phyloP scores from a whole-genome alignment of 768 basidiomycete genomes.

The Boletus tomentosulus region DNA sequence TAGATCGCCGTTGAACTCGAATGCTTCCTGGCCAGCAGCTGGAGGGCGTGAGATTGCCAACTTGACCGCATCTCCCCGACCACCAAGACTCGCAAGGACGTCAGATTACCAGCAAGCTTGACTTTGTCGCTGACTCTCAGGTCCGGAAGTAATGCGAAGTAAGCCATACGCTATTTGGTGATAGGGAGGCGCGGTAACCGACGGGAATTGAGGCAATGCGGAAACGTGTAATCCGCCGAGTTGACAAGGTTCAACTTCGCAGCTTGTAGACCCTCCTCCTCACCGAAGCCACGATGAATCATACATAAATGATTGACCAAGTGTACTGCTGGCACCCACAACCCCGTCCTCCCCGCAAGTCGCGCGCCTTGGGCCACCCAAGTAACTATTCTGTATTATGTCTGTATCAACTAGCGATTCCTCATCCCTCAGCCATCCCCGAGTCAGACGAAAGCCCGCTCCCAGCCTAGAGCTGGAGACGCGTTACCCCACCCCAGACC shows the following conservation, averaged over 20 bases:
- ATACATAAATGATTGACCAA: slow-evolving; percentile 27
- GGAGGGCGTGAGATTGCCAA: slow-evolving; percentile 5
- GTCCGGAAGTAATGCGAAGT: slow-evolving; percentile 20
- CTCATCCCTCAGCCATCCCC: slow-evolving; percentile 20
- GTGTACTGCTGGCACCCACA: slow-evolving; percentile 13
- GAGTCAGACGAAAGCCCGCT: slow-evolving; percentile 50
- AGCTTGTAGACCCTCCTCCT: slow-evolving; percentile 24
- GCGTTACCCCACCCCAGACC: slow-evolving; percentile 66
- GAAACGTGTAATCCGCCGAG: slow-evolving; percentile 19
- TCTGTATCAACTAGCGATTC: slow-evolving; percentile 26
- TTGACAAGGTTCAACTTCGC: slow-evolving; percentile 14
- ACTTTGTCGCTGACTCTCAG: slow-evolving; percentile 5
- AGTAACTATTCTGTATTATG: slow-evolving; percentile 27
- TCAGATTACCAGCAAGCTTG: neutral
- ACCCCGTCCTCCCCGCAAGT: slow-evolving; percentile 11
- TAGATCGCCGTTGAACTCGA: slow-evolving; percentile 17
- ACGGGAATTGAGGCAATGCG: slow-evolving; percentile 31
- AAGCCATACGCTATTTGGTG: slow-evolving; percentile 13
- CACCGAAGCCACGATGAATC: slow-evolving; percentile 34
- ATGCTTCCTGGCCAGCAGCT: neutral
- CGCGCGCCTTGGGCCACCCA: slow-evolving; percentile 9
- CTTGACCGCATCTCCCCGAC: neutral
- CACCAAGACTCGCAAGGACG: neutral
- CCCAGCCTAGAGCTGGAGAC: slow-evolving; percentile 48
- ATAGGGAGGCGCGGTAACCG: slow-evolving; percentile 28